Evolutionary conservation across 768 basidiomycete species (phyloP).

Genomic region (Lanmaoa pseudosensibilis): DNA sequence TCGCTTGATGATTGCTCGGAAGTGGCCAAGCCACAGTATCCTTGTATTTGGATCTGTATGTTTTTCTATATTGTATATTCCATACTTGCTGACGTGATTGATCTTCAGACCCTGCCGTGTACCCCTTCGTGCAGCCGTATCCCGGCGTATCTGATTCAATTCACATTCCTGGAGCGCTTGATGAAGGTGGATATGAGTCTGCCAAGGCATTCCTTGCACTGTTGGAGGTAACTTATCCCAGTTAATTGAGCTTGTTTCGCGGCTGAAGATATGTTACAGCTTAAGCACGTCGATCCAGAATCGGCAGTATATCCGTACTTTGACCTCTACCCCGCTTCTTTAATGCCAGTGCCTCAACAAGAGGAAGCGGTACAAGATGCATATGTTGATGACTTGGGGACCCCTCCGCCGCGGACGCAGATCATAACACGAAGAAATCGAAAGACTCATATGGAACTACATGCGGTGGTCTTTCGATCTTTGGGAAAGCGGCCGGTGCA

Average conservation of each 20-base stretch:
- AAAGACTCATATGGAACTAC: constrained; percentile 27
- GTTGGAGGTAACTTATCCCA: constrained; percentile 13
- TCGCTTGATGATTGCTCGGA: not conserved
- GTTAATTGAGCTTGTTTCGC: not conserved
- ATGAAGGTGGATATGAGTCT: not conserved
- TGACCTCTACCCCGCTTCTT: constrained; percentile 21
- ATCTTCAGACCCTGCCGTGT: constrained; percentile 15
- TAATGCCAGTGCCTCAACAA: not conserved
- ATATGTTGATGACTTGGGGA: not conserved
- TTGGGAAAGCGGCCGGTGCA: constrained; percentile 8
- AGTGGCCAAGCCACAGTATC: constrained; percentile 17
- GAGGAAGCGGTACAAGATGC: not conserved
- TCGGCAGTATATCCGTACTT: constrained; percentile 26
- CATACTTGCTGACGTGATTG: not conserved
- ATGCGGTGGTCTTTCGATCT: constrained; percentile 7
- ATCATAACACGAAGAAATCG: constrained; percentile 6
- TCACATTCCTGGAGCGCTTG: constrained; percentile 7
- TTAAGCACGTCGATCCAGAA: not conserved
- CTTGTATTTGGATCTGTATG: constrained; percentile 28
- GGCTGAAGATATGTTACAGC: constrained; percentile 7
- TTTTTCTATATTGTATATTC: not conserved
- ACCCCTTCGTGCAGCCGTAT: constrained; percentile 19
- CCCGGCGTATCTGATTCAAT: not conserved
- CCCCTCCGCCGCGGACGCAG: not conserved
- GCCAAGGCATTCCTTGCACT: not conserved